Percentiles rank a stretch among this genome's conserved stretches.
Conservation (phyloP, 2,329 filamentous ascomycete species). For the Monosporascus sp. region DNA sequence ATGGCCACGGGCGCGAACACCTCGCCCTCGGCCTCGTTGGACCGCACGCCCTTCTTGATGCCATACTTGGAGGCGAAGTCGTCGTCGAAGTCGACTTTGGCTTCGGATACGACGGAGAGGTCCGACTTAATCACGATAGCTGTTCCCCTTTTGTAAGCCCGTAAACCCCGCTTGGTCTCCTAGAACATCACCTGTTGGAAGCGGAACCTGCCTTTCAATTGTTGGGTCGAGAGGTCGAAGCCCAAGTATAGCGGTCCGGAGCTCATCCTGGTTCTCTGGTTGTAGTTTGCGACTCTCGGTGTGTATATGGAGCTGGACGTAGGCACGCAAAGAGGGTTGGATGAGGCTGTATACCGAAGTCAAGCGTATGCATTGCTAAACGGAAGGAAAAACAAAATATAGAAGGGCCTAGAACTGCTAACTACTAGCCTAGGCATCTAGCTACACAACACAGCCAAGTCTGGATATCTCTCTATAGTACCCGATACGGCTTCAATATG, state of each 20-base stretch:
- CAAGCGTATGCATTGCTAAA: too few species aligned
- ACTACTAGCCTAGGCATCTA: background rate
- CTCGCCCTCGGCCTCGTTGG: slow-evolving; percentile 76
- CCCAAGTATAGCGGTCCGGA: slow-evolving; percentile 72
- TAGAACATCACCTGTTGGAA: background rate
- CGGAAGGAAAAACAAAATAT: too few species aligned
- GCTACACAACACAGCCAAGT: background rate
- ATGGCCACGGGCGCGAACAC: slow-evolving; percentile 90
- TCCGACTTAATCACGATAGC: slow-evolving; percentile 79
- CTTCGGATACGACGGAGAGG: slow-evolving; percentile 74
- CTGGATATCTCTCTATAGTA: background rate
- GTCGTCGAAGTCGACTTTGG: slow-evolving; percentile 91
- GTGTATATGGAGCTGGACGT: background rate
- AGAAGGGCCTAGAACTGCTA: background rate
- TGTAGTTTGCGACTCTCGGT: background rate
- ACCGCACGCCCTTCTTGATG: slow-evolving; percentile 81
- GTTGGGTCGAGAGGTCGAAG: slow-evolving; percentile 94
- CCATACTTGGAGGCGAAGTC: slow-evolving; percentile 70
- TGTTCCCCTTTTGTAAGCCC: slow-evolving; percentile 29
- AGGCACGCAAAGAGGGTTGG: background rate
- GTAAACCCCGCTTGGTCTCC: background rate
- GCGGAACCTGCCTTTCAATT: slow-evolving; percentile 69
- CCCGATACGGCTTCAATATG: background rate
- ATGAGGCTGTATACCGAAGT: too few species aligned
- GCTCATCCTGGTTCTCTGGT: slow-evolving; percentile 23